These are phyloP conservation scores for Aspergillus glaucus DNA, from an alignment of 2,329 filamentous ascomycete species.

Conservation along the genomic window DNA sequence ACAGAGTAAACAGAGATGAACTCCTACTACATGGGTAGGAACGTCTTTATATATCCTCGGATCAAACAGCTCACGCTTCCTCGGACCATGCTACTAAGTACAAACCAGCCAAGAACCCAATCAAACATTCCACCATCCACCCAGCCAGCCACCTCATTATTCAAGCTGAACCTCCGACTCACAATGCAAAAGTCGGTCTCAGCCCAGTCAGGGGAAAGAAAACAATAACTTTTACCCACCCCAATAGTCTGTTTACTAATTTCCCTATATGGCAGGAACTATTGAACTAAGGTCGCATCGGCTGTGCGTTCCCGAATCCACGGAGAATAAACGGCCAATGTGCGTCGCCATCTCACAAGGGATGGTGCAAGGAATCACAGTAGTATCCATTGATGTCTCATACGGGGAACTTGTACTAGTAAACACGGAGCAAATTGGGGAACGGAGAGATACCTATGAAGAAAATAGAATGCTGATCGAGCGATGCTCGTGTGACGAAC, in stretches of 20 bases:
- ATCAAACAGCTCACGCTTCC: too few species aligned
- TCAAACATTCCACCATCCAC: background rate
- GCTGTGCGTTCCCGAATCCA: background rate
- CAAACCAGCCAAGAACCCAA: background rate
- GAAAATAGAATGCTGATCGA: background rate
- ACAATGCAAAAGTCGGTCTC: background rate
- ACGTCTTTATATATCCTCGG: too few species aligned
- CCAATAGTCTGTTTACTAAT: too few species aligned
- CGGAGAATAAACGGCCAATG: too few species aligned
- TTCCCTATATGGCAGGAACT: too few species aligned
- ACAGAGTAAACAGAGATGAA: too few species aligned
- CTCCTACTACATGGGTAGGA: too few species aligned
- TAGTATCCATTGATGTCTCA: too few species aligned
- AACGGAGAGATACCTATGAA: background rate
- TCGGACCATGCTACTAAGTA: background rate
- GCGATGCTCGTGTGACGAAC: background rate
- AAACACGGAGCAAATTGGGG: background rate
- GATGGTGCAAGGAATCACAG: background rate
- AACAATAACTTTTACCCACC: too few species aligned
- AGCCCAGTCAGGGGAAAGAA: too few species aligned
- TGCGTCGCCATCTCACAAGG: background rate
- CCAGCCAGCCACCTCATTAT: background rate
- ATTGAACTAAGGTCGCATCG: background rate
- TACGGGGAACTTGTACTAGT: background rate
- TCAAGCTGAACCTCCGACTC: background rate